A percentile compares a stretch with the other conserved stretches of the same genome.
Conservation (phyloP, 2,329 filamentous ascomycete genomes). For the Stachybotrys chartarum region DNA sequence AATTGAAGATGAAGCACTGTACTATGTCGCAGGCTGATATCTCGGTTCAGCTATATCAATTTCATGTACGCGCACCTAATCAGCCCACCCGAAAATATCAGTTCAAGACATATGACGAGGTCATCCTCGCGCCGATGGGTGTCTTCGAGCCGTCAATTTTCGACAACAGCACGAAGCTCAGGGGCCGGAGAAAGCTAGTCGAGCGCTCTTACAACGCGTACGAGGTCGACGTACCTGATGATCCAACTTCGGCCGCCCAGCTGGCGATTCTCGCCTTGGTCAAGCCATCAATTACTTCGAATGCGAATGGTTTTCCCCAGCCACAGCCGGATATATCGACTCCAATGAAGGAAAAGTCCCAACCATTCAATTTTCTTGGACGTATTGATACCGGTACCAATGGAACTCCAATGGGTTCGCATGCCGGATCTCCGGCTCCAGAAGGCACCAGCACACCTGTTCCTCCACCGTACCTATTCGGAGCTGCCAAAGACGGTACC, state of each 20-base stretch:
- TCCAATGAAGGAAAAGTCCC: slow-evolving; percentile 55
- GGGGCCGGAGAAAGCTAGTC: slow-evolving; percentile 71
- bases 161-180: slow-evolving; percentile 72
- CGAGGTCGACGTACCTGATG: slow-evolving; percentile 78
- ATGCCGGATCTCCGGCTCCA: slow-evolving; percentile 79
- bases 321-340: slow-evolving; percentile 45
- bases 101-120: slow-evolving; percentile 96
- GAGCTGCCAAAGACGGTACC: slow-evolving; percentile 32
- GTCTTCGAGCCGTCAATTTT: slow-evolving; percentile 86
- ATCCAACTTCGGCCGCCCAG: slow-evolving; percentile 81
- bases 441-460: slow-evolving; percentile 66
- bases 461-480: slow-evolving; percentile 50
- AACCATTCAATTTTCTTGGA: slow-evolving; percentile 62
- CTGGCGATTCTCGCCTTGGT: slow-evolving; percentile 54
- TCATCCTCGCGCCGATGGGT: slow-evolving; percentile 91
- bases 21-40: slow-evolving; percentile 88
- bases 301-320: slow-evolving; percentile 34
- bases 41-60: slow-evolving; percentile 80
- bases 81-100: slow-evolving; percentile 87
- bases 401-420: slow-evolving; percentile 75
- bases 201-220: slow-evolving; percentile 90
- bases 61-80: slow-evolving; percentile 81
- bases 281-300: slow-evolving; percentile 48
- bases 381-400: slow-evolving; percentile 62
- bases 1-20: slow-evolving; percentile 88